phyloP scores from a whole-genome alignment of 139 green algal species.

The Tetraselmis chui region DNA sequence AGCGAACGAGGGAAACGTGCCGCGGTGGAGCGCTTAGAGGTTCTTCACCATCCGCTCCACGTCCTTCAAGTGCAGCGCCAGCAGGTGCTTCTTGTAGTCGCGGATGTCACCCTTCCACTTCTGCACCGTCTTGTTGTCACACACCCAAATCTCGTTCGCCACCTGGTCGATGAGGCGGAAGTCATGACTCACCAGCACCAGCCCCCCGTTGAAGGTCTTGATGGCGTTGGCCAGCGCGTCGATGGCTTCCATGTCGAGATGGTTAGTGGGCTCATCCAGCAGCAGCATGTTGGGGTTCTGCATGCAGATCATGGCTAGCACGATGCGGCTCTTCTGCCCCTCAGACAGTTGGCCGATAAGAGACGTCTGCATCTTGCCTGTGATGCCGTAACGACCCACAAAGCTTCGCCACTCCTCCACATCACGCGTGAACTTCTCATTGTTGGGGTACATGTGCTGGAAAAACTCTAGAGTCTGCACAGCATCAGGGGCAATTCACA shows the following conservation, averaged over 20 bases:
- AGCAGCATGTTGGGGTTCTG: slow-evolving; percentile 27
- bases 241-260: slow-evolving; percentile 30
- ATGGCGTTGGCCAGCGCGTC: slow-evolving; percentile 19
- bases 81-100: slow-evolving; percentile 82
- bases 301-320: slow-evolving; percentile 50
- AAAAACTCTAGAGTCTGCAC: slow-evolving; percentile 52
- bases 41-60: slow-evolving; percentile 5
- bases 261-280: slow-evolving; percentile 20
- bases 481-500: too few species aligned
- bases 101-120: slow-evolving; percentile 55
- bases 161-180: slow-evolving; percentile 36
- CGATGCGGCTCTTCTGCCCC: slow-evolving; percentile 55
- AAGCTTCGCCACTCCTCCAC: slow-evolving; percentile 54
- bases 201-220: slow-evolving; percentile 21
- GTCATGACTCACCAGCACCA: slow-evolving; percentile 29
- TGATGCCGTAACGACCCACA: slow-evolving; percentile 50
- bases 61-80: slow-evolving; percentile 32
- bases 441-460: slow-evolving; percentile 37
- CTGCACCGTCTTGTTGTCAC: slow-evolving; percentile 52
- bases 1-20: too few species aligned
- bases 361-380: slow-evolving; percentile 56
- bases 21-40: too few species aligned
- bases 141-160: slow-evolving; percentile 70
- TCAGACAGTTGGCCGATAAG: slow-evolving; percentile 51
- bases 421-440: slow-evolving; percentile 36